Evolutionary conservation across 176 grass and related monocot species (phyloP), one percentile per base, ranked within the genome.

Genomic region (Rhynchospora pubera): DNA sequence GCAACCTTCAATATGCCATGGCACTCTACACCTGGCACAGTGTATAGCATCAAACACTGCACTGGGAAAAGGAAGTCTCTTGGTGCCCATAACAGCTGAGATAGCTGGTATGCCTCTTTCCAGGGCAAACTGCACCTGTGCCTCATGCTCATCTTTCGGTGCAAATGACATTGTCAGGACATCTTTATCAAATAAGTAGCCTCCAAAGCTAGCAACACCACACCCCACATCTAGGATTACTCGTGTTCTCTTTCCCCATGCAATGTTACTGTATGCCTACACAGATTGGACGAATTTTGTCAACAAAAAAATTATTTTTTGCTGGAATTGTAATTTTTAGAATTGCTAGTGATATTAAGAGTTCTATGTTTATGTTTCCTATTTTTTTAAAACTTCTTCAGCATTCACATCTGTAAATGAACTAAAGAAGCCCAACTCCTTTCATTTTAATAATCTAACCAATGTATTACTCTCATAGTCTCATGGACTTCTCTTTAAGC

Each of bases 81-180:
- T 88, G 1, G 94, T 97, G 45, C 94, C 94, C 91, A 97, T 97
- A 65, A 97, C 91, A 59, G 91, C 89, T 84, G 91, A 97, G 85
- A 97, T 88, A 70, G 94, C 94, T 73, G 94, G 94, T 45, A 97
- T 97, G 42, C 93, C 93, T 91, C 91, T 93, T 83, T 97, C 94
- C 30, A 97, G 89, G 46, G 91, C 94, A 90, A 97, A 97, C 60
- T 97, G 91, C 59, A 94, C 91, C 82, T 97, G 91, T 48, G 94
- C 89, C 60, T 97, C 94, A 65, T 92, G 94, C 80, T 97, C 94
- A 62, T 97, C 94, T 88, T 94, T 97, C 3, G 94, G 91, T 63
- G 94, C 94, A 65, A 93, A 90, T 24, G 94, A 97, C 91, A 94
- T 97, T 7, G 94, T 83, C 70, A 94, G 65, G 59, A 90, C 94